A percentile compares a stretch with the other conserved stretches of the same genome.
Evolutionary conservation across 2,329 filamentous ascomycete genomes (phyloP).

Genomic region (Verticillium isaacii): DNA sequence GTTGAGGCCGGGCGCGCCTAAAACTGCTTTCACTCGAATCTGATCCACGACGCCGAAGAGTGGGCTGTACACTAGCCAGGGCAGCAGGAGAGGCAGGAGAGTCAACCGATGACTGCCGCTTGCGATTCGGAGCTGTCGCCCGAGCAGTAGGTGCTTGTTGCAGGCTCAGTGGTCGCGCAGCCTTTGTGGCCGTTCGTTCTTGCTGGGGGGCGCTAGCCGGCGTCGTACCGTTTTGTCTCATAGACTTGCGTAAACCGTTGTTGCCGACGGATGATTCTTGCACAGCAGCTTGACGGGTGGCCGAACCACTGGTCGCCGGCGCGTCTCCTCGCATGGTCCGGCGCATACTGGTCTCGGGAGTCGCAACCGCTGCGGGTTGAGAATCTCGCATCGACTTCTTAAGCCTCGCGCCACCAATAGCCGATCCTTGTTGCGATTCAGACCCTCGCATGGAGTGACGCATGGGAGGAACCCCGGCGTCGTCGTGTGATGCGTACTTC

Average conservation of each 20-base stretch:
- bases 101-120: conserved; percentile 6
- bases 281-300: not conserved
- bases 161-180: conserved; percentile 5
- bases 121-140: not conserved
- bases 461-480: not conserved
- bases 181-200: not conserved
- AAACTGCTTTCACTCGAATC: conserved; percentile 80
- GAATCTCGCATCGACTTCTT: conserved; percentile 42
- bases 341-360: conserved; percentile 16
- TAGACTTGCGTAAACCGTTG: conserved; percentile 23
- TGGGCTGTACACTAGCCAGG: conserved; percentile 19
- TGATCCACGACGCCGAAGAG: conserved; percentile 49
- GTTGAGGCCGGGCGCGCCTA: conserved; percentile 52
- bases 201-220: not conserved
- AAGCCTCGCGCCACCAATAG: conserved; percentile 23
- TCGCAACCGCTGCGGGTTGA: conserved; percentile 7
- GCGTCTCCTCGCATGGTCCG: conserved; percentile 15
- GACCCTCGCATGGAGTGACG: conserved; percentile 6
- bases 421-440: conserved; percentile 4
- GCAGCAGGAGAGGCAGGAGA: conserved; percentile 11
- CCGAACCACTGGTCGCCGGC: not conserved
- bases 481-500: conserved; percentile 7
- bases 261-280: not conserved
- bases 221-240: conserved; percentile 12
- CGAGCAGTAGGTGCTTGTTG: conserved; percentile 3